Evolutionary conservation across 306 rosid species (phyloP).

Genomic region (Luffa aegyptiaca): DNA sequence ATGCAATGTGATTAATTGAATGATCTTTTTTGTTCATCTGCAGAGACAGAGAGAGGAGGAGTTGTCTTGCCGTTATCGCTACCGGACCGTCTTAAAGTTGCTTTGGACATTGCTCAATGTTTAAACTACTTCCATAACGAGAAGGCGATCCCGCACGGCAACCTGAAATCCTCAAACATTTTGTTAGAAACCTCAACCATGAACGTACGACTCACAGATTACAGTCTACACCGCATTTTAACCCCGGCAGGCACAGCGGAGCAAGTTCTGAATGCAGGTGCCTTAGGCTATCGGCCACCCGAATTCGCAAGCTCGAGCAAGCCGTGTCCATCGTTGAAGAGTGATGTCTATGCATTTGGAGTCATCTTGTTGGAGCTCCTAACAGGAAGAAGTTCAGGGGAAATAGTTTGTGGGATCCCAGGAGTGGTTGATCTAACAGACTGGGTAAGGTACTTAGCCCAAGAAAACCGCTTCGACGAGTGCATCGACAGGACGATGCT

Average conservation of each 20-base stretch:
- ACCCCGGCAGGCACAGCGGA: constrained; percentile 62
- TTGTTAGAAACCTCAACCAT: constrained; percentile 38
- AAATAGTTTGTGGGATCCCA: constrained; percentile 45
- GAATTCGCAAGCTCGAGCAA: constrained; percentile 63
- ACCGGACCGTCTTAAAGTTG: constrained; percentile 41
- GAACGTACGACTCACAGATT: constrained; percentile 48
- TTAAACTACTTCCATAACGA: constrained; percentile 53
- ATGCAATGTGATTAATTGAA: constrained; percentile 5
- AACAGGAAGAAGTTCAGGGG: constrained; percentile 54
- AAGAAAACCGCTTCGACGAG: constrained; percentile 34
- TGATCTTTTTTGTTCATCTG: background rate
- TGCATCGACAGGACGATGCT: constrained; percentile 50
- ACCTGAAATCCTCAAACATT: constrained; percentile 68
- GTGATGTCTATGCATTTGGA: constrained; percentile 76
- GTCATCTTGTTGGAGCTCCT: constrained; percentile 65
- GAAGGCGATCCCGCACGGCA: constrained; percentile 81
- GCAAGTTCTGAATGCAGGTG: constrained; percentile 66
- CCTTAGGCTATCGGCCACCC: constrained; percentile 70
- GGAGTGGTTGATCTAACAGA: constrained; percentile 53
- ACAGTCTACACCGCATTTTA: constrained; percentile 61
- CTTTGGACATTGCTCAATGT: constrained; percentile 46
- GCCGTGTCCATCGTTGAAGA: constrained; percentile 64
- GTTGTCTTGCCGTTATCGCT: constrained; percentile 42
- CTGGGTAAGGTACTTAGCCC: constrained; percentile 52
- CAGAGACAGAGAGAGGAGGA: constrained; percentile 45